Percentiles rank a stretch among this genome's conserved stretches.
These are phyloP conservation scores for Beauveria rudraprayagi DNA, from an alignment of 2,329 filamentous ascomycete genomes.

Conservation along the genomic window DNA sequence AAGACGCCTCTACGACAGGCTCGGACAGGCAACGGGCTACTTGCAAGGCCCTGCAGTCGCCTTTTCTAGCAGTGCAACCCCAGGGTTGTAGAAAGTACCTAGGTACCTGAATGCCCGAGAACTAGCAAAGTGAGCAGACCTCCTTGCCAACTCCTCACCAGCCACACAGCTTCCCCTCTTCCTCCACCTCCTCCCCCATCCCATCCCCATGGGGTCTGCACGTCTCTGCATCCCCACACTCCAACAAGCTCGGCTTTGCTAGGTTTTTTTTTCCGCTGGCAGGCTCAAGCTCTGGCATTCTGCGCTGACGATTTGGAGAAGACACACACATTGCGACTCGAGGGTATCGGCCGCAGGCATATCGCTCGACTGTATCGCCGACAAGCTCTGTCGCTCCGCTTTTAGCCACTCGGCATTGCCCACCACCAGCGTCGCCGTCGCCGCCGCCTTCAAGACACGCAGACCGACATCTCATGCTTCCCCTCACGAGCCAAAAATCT, in stretches of 20 bases:
- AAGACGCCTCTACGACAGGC: neutral
- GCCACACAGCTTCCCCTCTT: constrained; percentile 8
- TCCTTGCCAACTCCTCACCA: neutral
- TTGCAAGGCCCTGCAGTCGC: neutral
- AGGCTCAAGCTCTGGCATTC: neutral
- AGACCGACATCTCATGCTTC: constrained; percentile 10
- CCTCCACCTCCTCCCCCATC: constrained; percentile 4
- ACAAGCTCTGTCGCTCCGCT: neutral
- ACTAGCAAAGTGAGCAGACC: neutral
- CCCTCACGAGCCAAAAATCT: constrained; percentile 5
- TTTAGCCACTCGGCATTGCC: neutral
- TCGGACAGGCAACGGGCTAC: neutral
- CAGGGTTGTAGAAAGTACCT: neutral
- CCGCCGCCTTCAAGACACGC: neutral
- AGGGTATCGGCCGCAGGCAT: neutral
- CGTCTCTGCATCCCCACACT: constrained; percentile 8
- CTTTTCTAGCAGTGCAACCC: neutral
- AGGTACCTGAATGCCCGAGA: neutral
- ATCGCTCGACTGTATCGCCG: neutral
- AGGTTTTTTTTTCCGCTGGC: neutral
- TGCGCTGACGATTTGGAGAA: constrained; percentile 9
- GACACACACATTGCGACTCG: neutral
- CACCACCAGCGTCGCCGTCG: neutral
- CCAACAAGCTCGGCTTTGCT: constrained; percentile 10
- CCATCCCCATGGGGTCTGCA: constrained; percentile 11